Conservation (phyloP, 2,329 filamentous ascomycete genomes). For the Colletotrichum sp. region DNA sequence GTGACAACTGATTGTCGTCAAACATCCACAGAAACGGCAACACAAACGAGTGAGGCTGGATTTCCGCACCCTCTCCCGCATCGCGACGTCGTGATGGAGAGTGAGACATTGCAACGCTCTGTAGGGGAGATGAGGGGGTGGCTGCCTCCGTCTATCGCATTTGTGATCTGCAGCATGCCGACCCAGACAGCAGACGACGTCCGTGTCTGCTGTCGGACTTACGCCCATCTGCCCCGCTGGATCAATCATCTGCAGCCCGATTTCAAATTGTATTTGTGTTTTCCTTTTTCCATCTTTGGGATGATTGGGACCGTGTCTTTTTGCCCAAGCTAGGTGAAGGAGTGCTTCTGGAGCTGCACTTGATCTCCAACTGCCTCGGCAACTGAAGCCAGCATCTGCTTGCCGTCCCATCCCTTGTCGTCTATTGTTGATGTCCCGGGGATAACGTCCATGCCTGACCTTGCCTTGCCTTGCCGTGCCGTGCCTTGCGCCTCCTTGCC, state of each 20-base stretch:
- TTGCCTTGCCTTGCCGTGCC: background rate
- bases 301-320: background rate
- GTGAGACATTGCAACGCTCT: background rate
- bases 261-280: background rate
- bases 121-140: background rate
- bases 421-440: background rate
- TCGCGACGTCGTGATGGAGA: background rate
- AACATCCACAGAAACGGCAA: background rate
- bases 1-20: background rate
- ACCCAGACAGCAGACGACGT: background rate
- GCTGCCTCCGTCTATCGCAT: background rate
- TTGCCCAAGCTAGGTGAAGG: background rate
- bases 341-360: background rate
- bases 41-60: background rate
- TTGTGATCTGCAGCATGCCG: background rate
- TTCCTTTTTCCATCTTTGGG: background rate
- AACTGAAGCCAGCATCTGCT: background rate
- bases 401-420: background rate
- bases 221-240: background rate
- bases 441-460: background rate
- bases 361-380: background rate
- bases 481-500: background rate
- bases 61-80: background rate
- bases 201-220: background rate
- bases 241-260: background rate